Percentiles rank a stretch among this genome's conserved stretches.
phyloP scores from a whole-genome alignment of 306 rosid genomes.

The Casuarina equisetifolia region DNA sequence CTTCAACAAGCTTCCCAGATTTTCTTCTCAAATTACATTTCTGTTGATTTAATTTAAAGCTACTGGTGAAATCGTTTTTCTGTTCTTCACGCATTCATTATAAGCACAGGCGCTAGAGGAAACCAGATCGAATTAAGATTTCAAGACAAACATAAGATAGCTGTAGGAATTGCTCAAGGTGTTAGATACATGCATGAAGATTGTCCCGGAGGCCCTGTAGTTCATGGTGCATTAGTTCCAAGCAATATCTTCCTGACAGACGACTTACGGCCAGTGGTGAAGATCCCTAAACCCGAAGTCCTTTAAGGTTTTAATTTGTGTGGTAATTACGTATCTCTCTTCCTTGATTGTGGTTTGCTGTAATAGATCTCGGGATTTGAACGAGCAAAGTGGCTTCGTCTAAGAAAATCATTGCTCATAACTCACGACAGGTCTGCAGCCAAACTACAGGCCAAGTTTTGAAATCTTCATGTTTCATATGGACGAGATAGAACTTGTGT shows the following conservation, averaged over 20 bases:
- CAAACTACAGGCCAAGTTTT: background rate
- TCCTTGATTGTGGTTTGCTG: background rate
- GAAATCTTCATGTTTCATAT: background rate
- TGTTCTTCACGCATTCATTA: background rate
- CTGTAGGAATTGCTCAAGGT: conserved; percentile 29
- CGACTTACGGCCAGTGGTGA: conserved; percentile 27
- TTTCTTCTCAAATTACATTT: background rate
- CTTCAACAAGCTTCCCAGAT: background rate
- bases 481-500: too few relatives aligned
- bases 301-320: background rate
- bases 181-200: conserved; percentile 37
- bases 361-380: conserved; percentile 33
- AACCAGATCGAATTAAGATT: conserved; percentile 17
- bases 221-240: conserved; percentile 21
- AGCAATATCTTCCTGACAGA: conserved; percentile 22
- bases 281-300: background rate
- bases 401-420: conserved; percentile 16
- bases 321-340: background rate
- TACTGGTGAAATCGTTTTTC: too few relatives aligned
- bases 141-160: conserved; percentile 19
- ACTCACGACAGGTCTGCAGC: conserved; percentile 7
- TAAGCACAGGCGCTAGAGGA: conserved; percentile 11
- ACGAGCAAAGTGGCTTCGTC: conserved; percentile 30
- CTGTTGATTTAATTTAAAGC: background rate
- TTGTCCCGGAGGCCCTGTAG: conserved; percentile 28